phyloP scores from a whole-genome alignment of 345 rosid species.

The Viola odorata region DNA sequence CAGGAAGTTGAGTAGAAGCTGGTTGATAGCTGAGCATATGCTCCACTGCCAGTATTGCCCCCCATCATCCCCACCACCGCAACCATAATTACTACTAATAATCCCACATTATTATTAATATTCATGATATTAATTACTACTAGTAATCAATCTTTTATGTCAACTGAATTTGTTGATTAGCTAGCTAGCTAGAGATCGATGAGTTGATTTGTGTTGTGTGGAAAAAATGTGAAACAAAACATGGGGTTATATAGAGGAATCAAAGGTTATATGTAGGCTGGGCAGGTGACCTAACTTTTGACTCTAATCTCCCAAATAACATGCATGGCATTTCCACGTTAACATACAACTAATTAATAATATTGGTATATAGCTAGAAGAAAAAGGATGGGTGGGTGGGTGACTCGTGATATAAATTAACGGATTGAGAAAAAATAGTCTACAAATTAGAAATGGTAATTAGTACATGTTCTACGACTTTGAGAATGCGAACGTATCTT shows the following conservation, averaged over 20 bases:
- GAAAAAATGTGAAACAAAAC: slow-evolving; percentile 5
- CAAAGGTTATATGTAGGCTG: slow-evolving; percentile 16
- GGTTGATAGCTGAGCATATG: slow-evolving; percentile 61
- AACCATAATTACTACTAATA: slow-evolving; percentile 21
- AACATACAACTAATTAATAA: neutral
- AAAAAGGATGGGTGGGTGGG: too few relatives aligned
- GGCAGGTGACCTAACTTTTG: slow-evolving; percentile 67
- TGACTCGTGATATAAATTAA: too few relatives aligned
- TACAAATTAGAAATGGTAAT: too few relatives aligned
- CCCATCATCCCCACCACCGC: slow-evolving; percentile 27
- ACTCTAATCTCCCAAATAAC: slow-evolving; percentile 1
- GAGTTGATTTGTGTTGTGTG: slow-evolving; percentile 4
- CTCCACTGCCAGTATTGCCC: slow-evolving; percentile 20
- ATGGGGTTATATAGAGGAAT: slow-evolving; percentile 41
- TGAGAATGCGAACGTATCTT: too few relatives aligned
- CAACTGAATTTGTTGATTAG: neutral
- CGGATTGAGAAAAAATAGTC: too few relatives aligned
- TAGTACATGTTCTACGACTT: too few relatives aligned
- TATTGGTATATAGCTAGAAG: too few relatives aligned
- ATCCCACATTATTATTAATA: slow-evolving; percentile 25
- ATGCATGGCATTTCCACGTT: slow-evolving; percentile 17
- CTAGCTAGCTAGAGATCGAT: neutral
- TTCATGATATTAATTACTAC: slow-evolving; percentile 4
- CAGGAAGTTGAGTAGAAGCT: slow-evolving; percentile 62
- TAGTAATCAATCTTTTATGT: too few relatives aligned